phyloP scores from a whole-genome alignment of 768 basidiomycete species.

The Lepiota venenata region DNA sequence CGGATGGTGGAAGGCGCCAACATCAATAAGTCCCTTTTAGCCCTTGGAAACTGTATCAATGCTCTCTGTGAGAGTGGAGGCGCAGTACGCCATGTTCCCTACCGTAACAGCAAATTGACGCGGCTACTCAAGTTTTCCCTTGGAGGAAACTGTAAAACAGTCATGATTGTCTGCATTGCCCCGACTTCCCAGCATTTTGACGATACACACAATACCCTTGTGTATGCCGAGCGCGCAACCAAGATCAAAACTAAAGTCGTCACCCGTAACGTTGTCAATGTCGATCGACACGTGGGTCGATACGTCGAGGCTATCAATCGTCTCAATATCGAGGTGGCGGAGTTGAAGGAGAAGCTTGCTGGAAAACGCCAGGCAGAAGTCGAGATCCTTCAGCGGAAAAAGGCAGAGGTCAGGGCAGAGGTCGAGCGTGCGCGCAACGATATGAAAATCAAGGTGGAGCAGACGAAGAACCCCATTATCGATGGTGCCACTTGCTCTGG shows the following conservation, averaged over 20 bases:
- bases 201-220: conserved; percentile 96
- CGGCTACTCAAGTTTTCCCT: conserved; percentile 96
- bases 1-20: conserved; percentile 99
- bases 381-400: conserved; percentile 63
- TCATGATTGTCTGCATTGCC: conserved; percentile 98
- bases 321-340: conserved; percentile 78
- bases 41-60: conserved; percentile 97
- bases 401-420: conserved; percentile 66
- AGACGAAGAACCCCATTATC: conserved; percentile 64
- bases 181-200: conserved; percentile 96
- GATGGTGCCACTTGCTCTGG: conserved; percentile 77
- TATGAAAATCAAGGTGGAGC: conserved; percentile 66
- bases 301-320: conserved; percentile 94
- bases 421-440: conserved; percentile 73
- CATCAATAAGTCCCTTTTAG: conserved; percentile 97
- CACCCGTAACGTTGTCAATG: conserved; percentile 91
- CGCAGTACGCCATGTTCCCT: conserved; percentile 87
- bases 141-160: conserved; percentile 98
- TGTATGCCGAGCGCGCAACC: conserved; percentile 97
- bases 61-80: conserved; percentile 95
- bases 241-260: conserved; percentile 98
- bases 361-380: conserved; percentile 63
- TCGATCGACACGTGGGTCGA: conserved; percentile 91
- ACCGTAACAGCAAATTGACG: conserved; percentile 97
- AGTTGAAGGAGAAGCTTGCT: conserved; percentile 82